A percentile compares a stretch with the other conserved stretches of the same genome.
Evolutionary conservation across 768 basidiomycete genomes (phyloP).

Genomic region (Russula olivacea): DNA sequence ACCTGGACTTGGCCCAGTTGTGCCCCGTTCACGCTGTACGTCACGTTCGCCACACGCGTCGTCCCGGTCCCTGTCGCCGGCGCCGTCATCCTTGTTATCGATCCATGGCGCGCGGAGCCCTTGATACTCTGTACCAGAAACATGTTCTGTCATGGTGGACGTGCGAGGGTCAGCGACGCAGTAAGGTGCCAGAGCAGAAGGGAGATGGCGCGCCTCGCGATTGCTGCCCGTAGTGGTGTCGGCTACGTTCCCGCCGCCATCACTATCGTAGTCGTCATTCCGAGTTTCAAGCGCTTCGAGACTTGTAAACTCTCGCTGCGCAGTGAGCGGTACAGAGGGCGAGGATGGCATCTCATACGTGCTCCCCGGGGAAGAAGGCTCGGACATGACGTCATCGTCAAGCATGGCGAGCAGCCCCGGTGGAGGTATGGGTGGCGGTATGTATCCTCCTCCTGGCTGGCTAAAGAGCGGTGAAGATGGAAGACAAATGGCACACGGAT

Average conservation of each 20-base stretch:
- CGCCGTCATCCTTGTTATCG: background rate
- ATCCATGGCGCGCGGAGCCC: background rate
- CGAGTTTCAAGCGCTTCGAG: constrained; percentile 12
- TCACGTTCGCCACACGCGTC: background rate
- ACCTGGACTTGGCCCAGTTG: constrained; percentile 21
- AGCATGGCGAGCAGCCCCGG: constrained; percentile 5
- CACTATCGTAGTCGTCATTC: background rate
- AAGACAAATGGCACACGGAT: background rate
- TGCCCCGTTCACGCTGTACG: constrained; percentile 15
- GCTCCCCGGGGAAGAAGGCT: constrained; percentile 19
- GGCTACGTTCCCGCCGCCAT: background rate
- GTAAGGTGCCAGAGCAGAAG: constrained; percentile 7
- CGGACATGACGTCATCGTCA: constrained; percentile 7
- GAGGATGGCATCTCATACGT: constrained; percentile 13
- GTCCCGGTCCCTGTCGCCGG: background rate
- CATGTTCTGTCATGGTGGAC: constrained; percentile 15
- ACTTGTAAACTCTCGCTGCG: constrained; percentile 18
- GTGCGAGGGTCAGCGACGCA: constrained; percentile 3
- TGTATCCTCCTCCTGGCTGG: background rate
- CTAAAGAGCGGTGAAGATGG: constrained; percentile 2
- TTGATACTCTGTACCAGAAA: constrained; percentile 3
- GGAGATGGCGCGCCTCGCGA: constrained; percentile 21
- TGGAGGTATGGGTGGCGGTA: background rate
- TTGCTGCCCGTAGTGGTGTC: background rate
- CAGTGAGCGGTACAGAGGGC: background rate